Base-by-base conservation (phyloP, 176 grass and related monocot species). In the barley (Hordeum vulgare) region DNA sequence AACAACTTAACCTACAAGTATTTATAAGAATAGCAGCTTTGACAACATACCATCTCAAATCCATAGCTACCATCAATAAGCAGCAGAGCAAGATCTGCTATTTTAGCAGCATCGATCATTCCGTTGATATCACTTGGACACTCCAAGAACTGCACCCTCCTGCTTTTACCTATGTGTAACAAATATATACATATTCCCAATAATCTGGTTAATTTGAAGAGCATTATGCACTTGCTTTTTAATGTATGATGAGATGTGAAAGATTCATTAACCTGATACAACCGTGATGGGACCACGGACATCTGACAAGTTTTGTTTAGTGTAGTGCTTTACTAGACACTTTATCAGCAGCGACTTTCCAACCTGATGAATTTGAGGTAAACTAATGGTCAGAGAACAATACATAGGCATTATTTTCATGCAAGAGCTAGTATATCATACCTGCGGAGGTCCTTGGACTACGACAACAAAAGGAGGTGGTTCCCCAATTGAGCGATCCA, bases 91-190 rank as follows among this genome's bases (percentile, higher is more conserved):
- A 99, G 91, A 92, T 99, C 96, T 74, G 96, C 96, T 76, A 96
- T 96, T 83, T 99, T 99, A 65, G 96, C 96, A 69, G 96, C 96
- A 85, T 99, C 96, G 78, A 99, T 99, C 96, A 99, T 99, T 57
- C 93, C 89, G 2, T 99, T 99, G 40, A 96, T 94, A 84, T 99
- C 93, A 86, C 95, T 99, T 68, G 91, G 96, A 74, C 96, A 99
- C 81, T 99, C 91, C 24, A 99, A n/a, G 70, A 99, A 96, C 76
- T 99, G 91, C 67, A 99, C 91, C 71, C 96, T 91, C 78, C 89
- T 95, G 26, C 85, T 88, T 85, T 99, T 99, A 61, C 96, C 96
- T 99, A 61, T 31, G 87, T 62, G 33, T 31, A 94, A 65, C 15
- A 60, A 70, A 60, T 58, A 82, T 69, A 56, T 4, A 74, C 39